phyloP scores from a whole-genome alignment of 1,139 yeast genomes.

The Zygoascus sp. region DNA sequence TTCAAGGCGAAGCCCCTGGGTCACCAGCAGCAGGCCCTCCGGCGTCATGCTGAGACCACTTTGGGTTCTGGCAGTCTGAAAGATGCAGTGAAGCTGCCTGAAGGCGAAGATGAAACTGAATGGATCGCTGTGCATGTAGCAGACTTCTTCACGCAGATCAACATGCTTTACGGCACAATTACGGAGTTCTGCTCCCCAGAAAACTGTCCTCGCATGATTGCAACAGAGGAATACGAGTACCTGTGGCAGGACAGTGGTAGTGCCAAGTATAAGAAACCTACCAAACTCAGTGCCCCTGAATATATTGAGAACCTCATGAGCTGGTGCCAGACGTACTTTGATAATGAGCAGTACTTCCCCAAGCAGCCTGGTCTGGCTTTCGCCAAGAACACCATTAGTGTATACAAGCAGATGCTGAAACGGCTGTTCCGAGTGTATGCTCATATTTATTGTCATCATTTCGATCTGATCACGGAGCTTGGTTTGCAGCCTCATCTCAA shows the following conservation, averaged over 20 bases:
- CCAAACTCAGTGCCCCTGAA: slow-evolving; percentile 85
- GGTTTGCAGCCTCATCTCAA: slow-evolving; percentile 90
- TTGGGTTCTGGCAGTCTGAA: slow-evolving; percentile 86
- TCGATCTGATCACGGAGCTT: slow-evolving; percentile 86
- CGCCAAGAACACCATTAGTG: slow-evolving; percentile 46
- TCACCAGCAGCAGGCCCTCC: slow-evolving; percentile 33
- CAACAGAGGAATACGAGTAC: slow-evolving; percentile 94
- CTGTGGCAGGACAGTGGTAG: slow-evolving; percentile 76
- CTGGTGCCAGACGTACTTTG: slow-evolving; percentile 89
- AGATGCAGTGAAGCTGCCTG: slow-evolving; percentile 91
- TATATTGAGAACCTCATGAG: slow-evolving; percentile 89
- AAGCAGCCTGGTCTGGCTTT: slow-evolving; percentile 85
- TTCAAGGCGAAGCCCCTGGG: slow-evolving; percentile 26
- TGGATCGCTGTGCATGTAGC: slow-evolving; percentile 90
- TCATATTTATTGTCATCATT: slow-evolving; percentile 95
- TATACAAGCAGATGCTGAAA: slow-evolving; percentile 81
- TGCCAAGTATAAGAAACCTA: slow-evolving; percentile 51
- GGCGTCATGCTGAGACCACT: slow-evolving; percentile 89
- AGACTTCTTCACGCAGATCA: slow-evolving; percentile 84
- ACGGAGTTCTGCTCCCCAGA: slow-evolving; percentile 93
- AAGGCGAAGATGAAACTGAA: slow-evolving; percentile 86
- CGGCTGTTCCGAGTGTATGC: slow-evolving; percentile 95
- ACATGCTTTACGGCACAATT: slow-evolving; percentile 93
- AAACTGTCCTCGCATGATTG: slow-evolving; percentile 94
- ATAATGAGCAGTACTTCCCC: slow-evolving; percentile 87